These are phyloP conservation scores for Fusarium clavum DNA, from an alignment of 2,329 filamentous ascomycete genomes.

Conservation along the genomic window DNA sequence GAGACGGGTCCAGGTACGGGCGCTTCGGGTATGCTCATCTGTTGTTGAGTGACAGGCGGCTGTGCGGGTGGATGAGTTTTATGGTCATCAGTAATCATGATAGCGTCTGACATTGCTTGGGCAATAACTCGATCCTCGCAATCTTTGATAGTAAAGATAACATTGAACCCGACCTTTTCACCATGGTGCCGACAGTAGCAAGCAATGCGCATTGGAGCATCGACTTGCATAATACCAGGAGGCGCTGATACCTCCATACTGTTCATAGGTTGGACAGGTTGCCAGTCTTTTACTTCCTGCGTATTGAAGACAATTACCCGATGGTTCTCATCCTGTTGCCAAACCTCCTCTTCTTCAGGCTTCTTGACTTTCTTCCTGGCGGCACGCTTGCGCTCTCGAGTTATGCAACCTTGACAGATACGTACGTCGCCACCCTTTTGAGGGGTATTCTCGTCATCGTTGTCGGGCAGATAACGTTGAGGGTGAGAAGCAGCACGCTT, in stretches of 20 bases:
- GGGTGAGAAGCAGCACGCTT: slow-evolving; percentile 60
- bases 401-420: slow-evolving; percentile 93
- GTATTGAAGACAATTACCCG: slow-evolving; percentile 93
- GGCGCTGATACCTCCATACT: slow-evolving; percentile 60
- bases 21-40: slow-evolving; percentile 47
- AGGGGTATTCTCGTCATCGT: slow-evolving; percentile 76
- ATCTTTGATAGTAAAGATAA: slow-evolving; percentile 96
- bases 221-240: slow-evolving; percentile 77
- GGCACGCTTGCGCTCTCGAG: slow-evolving; percentile 89
- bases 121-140: slow-evolving; percentile 79
- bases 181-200: slow-evolving; percentile 97
- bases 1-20: slow-evolving; percentile 29
- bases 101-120: slow-evolving; percentile 86
- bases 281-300: slow-evolving; percentile 86
- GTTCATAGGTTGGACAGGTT: slow-evolving; percentile 70
- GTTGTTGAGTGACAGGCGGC: slow-evolving; percentile 40
- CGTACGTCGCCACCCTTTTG: slow-evolving; percentile 92
- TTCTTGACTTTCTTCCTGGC: slow-evolving; percentile 94
- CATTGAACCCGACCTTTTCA: slow-evolving; percentile 90
- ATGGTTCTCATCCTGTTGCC: slow-evolving; percentile 82
- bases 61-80: slow-evolving; percentile 75
- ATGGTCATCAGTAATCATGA: slow-evolving; percentile 98
- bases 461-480: slow-evolving; percentile 53
- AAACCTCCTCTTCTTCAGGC: slow-evolving; percentile 89
- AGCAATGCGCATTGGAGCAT: slow-evolving; percentile 93